Conservation (phyloP, 257 asterid genomes). For the Nicotiana paniculata region DNA sequence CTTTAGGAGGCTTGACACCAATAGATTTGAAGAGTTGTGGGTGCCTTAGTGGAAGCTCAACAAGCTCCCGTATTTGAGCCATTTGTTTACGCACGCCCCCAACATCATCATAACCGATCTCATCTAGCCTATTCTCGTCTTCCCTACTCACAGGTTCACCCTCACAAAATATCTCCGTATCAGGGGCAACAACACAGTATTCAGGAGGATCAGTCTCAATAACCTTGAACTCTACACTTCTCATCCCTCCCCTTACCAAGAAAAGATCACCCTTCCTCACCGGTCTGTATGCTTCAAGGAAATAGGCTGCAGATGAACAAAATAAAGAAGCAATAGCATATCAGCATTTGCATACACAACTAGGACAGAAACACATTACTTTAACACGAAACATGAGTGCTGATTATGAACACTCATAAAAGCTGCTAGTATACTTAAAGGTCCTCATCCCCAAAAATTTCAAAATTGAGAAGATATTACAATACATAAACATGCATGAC, state of each 20-base stretch:
- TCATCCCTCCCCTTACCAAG: constrained; percentile 84
- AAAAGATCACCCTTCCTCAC: constrained; percentile 78
- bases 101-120: constrained; percentile 84
- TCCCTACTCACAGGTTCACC: constrained; percentile 78
- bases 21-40: constrained; percentile 87
- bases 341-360: not conserved
- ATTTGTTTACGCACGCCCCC: constrained; percentile 92
- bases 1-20: constrained; percentile 88
- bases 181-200: constrained; percentile 87
- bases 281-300: constrained; percentile 75
- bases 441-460: not conserved
- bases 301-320: constrained; percentile 47
- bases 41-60: constrained; percentile 80
- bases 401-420: not conserved
- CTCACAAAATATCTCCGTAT: constrained; percentile 82
- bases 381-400: not conserved
- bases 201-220: constrained; percentile 74
- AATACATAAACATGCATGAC: not conserved
- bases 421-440: not conserved
- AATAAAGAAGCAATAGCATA: not conserved
- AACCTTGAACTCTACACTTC: constrained; percentile 75
- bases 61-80: constrained; percentile 87
- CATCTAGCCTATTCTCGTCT: constrained; percentile 71
- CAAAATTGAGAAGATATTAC: not conserved
- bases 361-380: not conserved